Conservation (phyloP, 2,329 filamentous ascomycete species). For the Talaromyces sp. region DNA sequence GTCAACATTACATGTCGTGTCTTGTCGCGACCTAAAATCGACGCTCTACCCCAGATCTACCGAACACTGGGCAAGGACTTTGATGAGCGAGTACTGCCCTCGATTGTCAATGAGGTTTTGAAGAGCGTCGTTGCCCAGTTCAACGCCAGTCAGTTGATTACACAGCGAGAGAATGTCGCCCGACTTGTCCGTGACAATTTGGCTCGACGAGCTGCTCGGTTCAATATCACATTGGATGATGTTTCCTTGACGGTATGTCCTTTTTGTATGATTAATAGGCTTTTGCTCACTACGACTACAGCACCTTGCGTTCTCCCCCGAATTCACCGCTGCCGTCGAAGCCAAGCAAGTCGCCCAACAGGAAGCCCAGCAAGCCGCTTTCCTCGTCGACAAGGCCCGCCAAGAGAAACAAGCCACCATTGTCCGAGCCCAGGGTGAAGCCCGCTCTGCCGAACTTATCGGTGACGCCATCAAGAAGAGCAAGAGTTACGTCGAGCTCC, state of each 20-base stretch:
- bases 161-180: constrained; percentile 95
- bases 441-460: constrained; percentile 93
- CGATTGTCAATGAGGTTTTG: constrained; percentile 96
- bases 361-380: constrained; percentile 94
- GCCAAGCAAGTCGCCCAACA: constrained; percentile 73
- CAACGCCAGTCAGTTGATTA: constrained; percentile 97
- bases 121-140: constrained; percentile 99
- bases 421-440: constrained; percentile 97
- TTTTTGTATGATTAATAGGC: background rate
- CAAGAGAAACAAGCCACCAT: constrained; percentile 99
- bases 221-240: constrained; percentile 97
- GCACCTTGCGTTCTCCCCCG: constrained; percentile 67
- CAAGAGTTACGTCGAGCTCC: constrained; percentile 91
- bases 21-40: constrained; percentile 81
- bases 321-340: constrained; percentile 66
- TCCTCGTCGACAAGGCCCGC: constrained; percentile 96
- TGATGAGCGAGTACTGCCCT: constrained; percentile 92
- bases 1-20: constrained; percentile 99
- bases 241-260: constrained; percentile 82
- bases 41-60: constrained; percentile 93
- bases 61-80: constrained; percentile 92
- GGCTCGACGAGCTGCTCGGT: constrained; percentile 82
- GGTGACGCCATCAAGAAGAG: constrained; percentile 99
- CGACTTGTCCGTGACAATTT: constrained; percentile 89
- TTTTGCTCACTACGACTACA: constrained; percentile 27